Percentiles rank a stretch among this genome's conserved stretches.
Conservation (phyloP, 2,329 filamentous ascomycete species). For the Aspergillus transmontanensis region DNA sequence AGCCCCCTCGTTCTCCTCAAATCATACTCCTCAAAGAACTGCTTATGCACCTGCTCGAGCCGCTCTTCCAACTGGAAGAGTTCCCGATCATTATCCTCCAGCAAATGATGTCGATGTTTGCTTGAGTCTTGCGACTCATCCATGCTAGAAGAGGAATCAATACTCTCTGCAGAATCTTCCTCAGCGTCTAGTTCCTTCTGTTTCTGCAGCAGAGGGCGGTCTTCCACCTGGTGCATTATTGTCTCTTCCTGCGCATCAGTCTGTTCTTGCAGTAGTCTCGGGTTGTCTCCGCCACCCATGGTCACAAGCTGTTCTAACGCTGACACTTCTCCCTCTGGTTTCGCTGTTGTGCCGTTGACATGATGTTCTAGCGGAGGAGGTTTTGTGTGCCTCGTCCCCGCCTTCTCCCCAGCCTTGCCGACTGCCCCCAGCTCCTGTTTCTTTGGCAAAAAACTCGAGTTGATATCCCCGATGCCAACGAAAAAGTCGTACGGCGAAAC, state of each 20-base stretch:
- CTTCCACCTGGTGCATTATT: constrained; percentile 84
- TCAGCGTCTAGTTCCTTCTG: constrained; percentile 89
- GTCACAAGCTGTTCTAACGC: constrained; percentile 75
- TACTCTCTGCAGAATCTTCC: constrained; percentile 65
- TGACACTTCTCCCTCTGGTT: constrained; percentile 41
- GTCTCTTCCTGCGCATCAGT: constrained; percentile 83
- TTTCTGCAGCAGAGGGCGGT: constrained; percentile 85
- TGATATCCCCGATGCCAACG: constrained; percentile 97
- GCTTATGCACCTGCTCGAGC: constrained; percentile 71
- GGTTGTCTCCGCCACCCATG: constrained; percentile 72
- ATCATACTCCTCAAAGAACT: constrained; percentile 85
- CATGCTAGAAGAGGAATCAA: constrained; percentile 46
- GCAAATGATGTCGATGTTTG: constrained; percentile 68
- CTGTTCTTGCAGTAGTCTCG: constrained; percentile 70
- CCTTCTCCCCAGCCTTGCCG: constrained; percentile 42
- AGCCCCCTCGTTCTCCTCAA: constrained; percentile 47
- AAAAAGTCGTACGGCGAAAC: constrained; percentile 97
- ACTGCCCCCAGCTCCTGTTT: constrained; percentile 56
- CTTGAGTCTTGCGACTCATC: constrained; percentile 42
- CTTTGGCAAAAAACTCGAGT: constrained; percentile 93
- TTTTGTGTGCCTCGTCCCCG: constrained; percentile 27
- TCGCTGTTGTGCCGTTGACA: constrained; percentile 36
- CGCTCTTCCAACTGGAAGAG: constrained; percentile 75
- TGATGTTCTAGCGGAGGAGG: constrained; percentile 27
- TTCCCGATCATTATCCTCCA: constrained; percentile 87